Percentiles rank a stretch among this genome's conserved stretches.
phyloP scores from a whole-genome alignment of 176 grass and related monocot genomes.

The Carex parvula region DNA sequence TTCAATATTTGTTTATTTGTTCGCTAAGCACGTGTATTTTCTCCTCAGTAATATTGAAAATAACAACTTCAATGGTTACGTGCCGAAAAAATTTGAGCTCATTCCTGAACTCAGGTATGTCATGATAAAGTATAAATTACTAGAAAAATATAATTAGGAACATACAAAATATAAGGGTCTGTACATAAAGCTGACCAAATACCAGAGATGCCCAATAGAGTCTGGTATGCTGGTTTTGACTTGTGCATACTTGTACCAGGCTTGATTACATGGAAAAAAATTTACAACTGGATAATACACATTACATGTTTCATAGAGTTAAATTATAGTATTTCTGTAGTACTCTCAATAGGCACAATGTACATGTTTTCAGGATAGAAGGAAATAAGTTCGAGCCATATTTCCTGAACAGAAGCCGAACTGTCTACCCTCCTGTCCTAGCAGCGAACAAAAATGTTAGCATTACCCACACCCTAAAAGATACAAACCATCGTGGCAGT shows the following conservation, averaged over 20 bases:
- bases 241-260: background rate
- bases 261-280: too few species aligned
- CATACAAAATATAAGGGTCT: background rate
- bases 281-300: background rate
- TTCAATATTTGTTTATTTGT: background rate
- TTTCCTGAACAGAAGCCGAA: conserved; percentile 21
- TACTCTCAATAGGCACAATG: conserved; percentile 17
- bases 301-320: background rate
- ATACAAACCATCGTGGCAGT: conserved; percentile 11
- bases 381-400: conserved; percentile 61
- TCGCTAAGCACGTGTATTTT: background rate
- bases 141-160: background rate
- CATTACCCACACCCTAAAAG: conserved; percentile 26
- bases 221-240: background rate
- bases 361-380: conserved; percentile 57
- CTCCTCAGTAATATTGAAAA: conserved; percentile 69
- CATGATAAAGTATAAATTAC: background rate
- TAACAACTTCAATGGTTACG: conserved; percentile 82
- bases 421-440: conserved; percentile 19
- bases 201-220: background rate
- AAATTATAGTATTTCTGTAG: conserved; percentile 3
- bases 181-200: background rate
- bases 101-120: conserved; percentile 64
- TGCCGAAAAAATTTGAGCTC: conserved; percentile 69
- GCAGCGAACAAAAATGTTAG: conserved; percentile 50